These are phyloP conservation scores for Arthromyces matolae DNA, from an alignment of 768 basidiomycete genomes.

Conservation along the genomic window DNA sequence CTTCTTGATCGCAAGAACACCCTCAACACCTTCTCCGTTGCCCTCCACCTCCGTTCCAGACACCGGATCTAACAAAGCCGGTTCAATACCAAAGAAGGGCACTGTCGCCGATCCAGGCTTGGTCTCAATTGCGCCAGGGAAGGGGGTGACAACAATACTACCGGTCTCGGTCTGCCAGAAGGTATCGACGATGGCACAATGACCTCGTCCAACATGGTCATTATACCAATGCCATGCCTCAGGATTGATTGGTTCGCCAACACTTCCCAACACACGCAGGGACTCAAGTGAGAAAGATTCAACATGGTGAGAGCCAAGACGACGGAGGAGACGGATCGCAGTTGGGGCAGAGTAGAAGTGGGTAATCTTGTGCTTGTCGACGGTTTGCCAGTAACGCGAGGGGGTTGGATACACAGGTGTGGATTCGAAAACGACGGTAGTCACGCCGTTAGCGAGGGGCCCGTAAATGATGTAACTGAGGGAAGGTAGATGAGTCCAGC, in stretches of 20 bases:
- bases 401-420: slow-evolving; percentile 97
- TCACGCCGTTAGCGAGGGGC: slow-evolving; percentile 79
- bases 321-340: slow-evolving; percentile 85
- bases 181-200: slow-evolving; percentile 94
- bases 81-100: slow-evolving; percentile 94
- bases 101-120: slow-evolving; percentile 97
- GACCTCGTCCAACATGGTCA: slow-evolving; percentile 81
- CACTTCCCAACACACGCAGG: slow-evolving; percentile 84
- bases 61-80: slow-evolving; percentile 83
- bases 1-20: slow-evolving; percentile 78
- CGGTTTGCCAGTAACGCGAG: slow-evolving; percentile 94
- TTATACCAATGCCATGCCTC: slow-evolving; percentile 99
- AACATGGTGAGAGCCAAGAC: slow-evolving; percentile 82
- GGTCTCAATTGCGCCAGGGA: slow-evolving; percentile 93
- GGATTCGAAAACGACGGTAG: slow-evolving; percentile 91
- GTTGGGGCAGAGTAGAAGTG: slow-evolving; percentile 96
- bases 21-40: slow-evolving; percentile 84
- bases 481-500: too few species aligned
- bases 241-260: slow-evolving; percentile 98
- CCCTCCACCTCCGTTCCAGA: slow-evolving; percentile 74
- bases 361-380: slow-evolving; percentile 88
- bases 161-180: slow-evolving; percentile 99
- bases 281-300: slow-evolving; percentile 76
- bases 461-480: slow-evolving; percentile 89
- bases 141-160: slow-evolving; percentile 89